Base-by-base conservation (phyloP, 352 stramenopile species). In the Globisporangium emineosum region DNA sequence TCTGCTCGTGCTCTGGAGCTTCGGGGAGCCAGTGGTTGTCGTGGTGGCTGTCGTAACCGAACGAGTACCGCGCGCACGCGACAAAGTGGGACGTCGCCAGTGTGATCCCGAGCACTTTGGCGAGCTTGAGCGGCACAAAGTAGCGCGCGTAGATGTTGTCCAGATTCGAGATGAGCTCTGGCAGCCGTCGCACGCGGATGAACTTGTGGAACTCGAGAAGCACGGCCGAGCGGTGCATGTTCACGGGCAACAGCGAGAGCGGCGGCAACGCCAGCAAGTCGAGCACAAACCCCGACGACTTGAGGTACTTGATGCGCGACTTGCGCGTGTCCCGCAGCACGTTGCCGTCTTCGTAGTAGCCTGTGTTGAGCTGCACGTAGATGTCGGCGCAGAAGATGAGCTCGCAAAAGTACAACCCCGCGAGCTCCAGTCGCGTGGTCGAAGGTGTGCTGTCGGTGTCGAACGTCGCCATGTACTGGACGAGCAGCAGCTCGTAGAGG, bases 331-430 rank as follows among this genome's bases (percentile, higher is more conserved):
- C 80, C 8, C 80, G 81, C 32, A 91, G 68, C 32, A 91, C 69
- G 43, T 90, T 86, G 52, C 83, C 83, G 40, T 84, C 72, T 51
- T 89, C 75, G 59, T 90, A 91, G 71, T 86, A 90, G 10, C 83
- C 81, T 25, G 79, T 91, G 68, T 90, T 78, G 49, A 90, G 73
- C 49, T 88, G 83, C 19, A 91, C 79, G 64, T 86, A 89, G 27
- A 90, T 75, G 66, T 91, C 83, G 33, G 70, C 60, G 50, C 64
- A 76, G 56, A 91, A 91, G 30, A 88, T 55, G 10, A 83, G 10
- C 60, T 91, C 80, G 57, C 78, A 89, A 12, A 68, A 54, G 66
- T 90, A 89, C 12, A 88, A 42, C 9, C 61, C 68, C 9, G 72
- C 10, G n/a, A 88, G 66, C n/a, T 73, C 60, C 9, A 45, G 60